Percentiles rank a stretch among this genome's conserved stretches.
phyloP scores from a whole-genome alignment of 129 eudicot genomes.

The Cynara cardunculus region DNA sequence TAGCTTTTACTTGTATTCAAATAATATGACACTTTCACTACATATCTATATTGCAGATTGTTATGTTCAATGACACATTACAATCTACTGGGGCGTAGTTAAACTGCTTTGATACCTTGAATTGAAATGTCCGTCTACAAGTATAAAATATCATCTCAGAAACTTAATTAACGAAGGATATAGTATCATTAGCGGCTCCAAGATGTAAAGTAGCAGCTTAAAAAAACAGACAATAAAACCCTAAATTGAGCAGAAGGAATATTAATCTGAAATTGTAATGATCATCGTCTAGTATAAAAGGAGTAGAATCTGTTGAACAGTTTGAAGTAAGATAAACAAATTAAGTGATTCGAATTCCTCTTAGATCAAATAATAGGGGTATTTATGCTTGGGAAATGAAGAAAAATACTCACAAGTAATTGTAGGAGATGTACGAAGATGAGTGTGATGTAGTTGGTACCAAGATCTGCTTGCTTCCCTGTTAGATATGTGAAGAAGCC shows the following conservation, averaged over 20 bases:
- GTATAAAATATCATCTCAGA: not conserved
- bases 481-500: not conserved
- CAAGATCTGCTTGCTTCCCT: slow-evolving; percentile 1
- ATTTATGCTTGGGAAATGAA: not conserved
- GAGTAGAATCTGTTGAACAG: not conserved
- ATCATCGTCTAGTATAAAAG: not conserved
- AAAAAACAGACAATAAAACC: not conserved
- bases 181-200: not conserved
- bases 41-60: not conserved
- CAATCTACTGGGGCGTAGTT: not conserved
- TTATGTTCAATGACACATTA: not conserved
- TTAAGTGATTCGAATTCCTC: not conserved
- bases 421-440: not conserved
- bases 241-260: slow-evolving; percentile 2
- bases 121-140: not conserved
- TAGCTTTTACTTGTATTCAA: not conserved
- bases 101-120: not conserved
- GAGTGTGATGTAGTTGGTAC: not conserved
- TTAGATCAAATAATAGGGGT: not conserved
- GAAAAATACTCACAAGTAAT: slow-evolving; percentile 4
- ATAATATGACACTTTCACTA: not conserved
- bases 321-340: not conserved
- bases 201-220: not conserved
- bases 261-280: not conserved
- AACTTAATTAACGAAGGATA: not conserved